A percentile compares a stretch with the other conserved stretches of the same genome.
Conservation (phyloP, 208 protist genomes). For the Acanthamoeba healyi region DNA sequence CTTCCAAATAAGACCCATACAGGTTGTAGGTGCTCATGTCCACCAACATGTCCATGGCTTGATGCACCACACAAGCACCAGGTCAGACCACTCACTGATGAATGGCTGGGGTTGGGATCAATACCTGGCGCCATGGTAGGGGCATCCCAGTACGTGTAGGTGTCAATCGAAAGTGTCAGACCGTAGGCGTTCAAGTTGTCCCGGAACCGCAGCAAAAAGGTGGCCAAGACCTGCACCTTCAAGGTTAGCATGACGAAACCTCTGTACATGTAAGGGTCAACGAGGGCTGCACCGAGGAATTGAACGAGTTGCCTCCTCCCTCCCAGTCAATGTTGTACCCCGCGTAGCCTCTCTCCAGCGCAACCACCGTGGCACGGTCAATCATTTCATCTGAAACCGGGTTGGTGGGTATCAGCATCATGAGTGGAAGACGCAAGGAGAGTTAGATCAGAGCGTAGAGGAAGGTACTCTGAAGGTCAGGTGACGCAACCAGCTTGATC, state of each 20-base stretch:
- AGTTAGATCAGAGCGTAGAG: no score
- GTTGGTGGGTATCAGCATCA: no score
- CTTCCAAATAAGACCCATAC: neutral
- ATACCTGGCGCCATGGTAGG: neutral
- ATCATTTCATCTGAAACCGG: neutral
- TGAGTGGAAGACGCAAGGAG: neutral
- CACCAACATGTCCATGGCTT: neutral
- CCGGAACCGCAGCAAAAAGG: neutral
- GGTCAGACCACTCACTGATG: no score
- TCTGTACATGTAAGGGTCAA: no score
- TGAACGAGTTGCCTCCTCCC: neutral
- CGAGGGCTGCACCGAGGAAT: neutral
- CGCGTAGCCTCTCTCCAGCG: neutral
- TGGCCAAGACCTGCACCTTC: neutral
- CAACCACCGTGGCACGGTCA: neutral
- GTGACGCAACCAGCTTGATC: neutral
- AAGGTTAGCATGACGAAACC: no score
- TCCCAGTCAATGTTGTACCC: constrained; percentile 50
- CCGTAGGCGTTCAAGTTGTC: neutral
- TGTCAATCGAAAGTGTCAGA: neutral
- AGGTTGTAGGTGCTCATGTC: neutral
- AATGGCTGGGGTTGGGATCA: no score
- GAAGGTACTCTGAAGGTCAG: neutral
- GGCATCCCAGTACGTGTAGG: neutral
- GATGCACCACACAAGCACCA: no score